These are phyloP conservation scores for Trichoderma semiorbis DNA, from an alignment of 2,329 filamentous ascomycete genomes.

Conservation along the genomic window DNA sequence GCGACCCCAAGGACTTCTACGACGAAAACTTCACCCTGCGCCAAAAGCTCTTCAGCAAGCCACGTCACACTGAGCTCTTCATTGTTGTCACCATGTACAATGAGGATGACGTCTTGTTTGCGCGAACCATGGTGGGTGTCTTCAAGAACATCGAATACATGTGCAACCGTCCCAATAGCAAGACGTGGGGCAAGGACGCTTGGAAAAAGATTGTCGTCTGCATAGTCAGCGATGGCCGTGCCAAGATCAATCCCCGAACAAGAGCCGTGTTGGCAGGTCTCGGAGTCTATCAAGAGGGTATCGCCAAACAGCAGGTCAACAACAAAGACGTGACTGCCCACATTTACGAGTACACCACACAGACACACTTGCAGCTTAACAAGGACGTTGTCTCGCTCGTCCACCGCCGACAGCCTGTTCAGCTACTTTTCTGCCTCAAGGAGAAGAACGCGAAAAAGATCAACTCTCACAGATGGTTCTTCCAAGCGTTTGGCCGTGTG, in stretches of 20 bases:
- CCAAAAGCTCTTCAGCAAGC: slow-evolving; percentile 88
- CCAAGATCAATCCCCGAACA: slow-evolving; percentile 92
- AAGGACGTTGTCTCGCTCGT: slow-evolving; percentile 83
- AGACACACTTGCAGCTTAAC: slow-evolving; percentile 84
- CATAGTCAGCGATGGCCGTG: slow-evolving; percentile 93
- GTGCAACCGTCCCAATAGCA: slow-evolving; percentile 88
- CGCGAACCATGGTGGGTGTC: slow-evolving; percentile 91
- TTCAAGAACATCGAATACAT: slow-evolving; percentile 99
- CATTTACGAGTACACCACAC: slow-evolving; percentile 92
- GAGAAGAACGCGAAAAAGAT: slow-evolving; percentile 99
- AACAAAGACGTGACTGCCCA: slow-evolving; percentile 94
- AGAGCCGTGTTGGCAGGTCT: slow-evolving; percentile 85
- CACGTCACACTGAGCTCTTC: slow-evolving; percentile 89
- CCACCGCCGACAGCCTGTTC: slow-evolving; percentile 82
- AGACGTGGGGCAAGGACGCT: slow-evolving; percentile 96
- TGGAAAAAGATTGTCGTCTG: slow-evolving; percentile 99
- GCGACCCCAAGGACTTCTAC: slow-evolving; percentile 85
- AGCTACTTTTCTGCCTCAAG: slow-evolving; percentile 97
- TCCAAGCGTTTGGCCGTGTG: slow-evolving; percentile 90
- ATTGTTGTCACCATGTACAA: slow-evolving; percentile 99
- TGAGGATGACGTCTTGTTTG: slow-evolving; percentile 93
- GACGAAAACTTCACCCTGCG: slow-evolving; percentile 86
- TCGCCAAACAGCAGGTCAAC: slow-evolving; percentile 97
- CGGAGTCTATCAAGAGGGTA: slow-evolving; percentile 97
- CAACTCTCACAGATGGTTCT: slow-evolving; percentile 99